Conservation (phyloP, 2,329 filamentous ascomycete species). For the Nannizziopsis arthrosporioides region DNA sequence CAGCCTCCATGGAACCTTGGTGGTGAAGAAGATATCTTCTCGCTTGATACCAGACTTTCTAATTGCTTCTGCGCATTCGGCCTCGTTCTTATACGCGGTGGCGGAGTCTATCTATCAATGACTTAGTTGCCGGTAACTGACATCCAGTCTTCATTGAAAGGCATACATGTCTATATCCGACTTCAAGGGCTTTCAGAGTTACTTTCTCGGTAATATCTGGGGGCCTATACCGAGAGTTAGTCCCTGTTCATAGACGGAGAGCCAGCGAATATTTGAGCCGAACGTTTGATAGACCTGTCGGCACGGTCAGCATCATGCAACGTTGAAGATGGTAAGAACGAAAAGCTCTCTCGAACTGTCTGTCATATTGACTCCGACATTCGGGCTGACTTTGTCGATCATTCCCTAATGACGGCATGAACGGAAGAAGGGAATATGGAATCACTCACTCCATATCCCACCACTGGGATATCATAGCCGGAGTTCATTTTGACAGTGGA, state of each 20-base stretch:
- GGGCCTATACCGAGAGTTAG: slow-evolving; percentile 33
- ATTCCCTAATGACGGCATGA: not conserved
- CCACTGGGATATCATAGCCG: slow-evolving; percentile 48
- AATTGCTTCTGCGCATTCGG: slow-evolving; percentile 43
- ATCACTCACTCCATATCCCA: slow-evolving; percentile 38
- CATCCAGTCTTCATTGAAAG: not conserved
- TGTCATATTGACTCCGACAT: too few species aligned
- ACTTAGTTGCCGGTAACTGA: slow-evolving; percentile 9
- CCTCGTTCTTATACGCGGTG: slow-evolving; percentile 47
- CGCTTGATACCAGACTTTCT: slow-evolving; percentile 42
- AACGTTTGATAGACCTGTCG: slow-evolving; percentile 32
- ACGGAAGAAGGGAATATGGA: not conserved
- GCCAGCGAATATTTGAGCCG: slow-evolving; percentile 4
- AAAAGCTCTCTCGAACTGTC: too few species aligned
- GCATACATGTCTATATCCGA: slow-evolving; percentile 47
- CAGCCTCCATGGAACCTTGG: slow-evolving; percentile 43
- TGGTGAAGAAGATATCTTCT: slow-evolving; percentile 50
- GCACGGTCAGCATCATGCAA: slow-evolving; percentile 11
- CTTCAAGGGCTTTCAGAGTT: slow-evolving; percentile 44
- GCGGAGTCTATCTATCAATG: slow-evolving; percentile 44
- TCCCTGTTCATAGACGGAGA: not conserved
- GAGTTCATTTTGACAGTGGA: slow-evolving; percentile 42
- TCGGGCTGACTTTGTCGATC: too few species aligned
- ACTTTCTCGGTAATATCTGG: slow-evolving; percentile 47
- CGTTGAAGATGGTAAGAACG: too few species aligned